Evolutionary conservation across 768 basidiomycete genomes (phyloP).

Genomic region (Lactarius deliciosus): DNA sequence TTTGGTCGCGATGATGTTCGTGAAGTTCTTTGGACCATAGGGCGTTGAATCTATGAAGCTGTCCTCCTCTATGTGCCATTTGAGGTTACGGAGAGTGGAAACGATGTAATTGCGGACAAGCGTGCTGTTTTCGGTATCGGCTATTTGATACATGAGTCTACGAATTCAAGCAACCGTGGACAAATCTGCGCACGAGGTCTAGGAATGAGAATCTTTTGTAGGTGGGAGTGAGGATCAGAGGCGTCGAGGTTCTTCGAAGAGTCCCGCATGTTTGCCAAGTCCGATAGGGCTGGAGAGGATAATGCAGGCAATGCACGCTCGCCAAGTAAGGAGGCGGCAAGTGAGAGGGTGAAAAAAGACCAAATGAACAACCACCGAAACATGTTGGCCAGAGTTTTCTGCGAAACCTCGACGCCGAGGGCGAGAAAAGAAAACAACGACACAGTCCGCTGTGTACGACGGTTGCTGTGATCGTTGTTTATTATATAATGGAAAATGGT

Average conservation of each 20-base stretch:
- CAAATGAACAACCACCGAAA: constrained; percentile 7
- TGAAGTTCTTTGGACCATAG: constrained; percentile 73
- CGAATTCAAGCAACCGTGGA: constrained; percentile 20
- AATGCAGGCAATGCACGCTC: constrained; percentile 44
- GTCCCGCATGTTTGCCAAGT: constrained; percentile 57
- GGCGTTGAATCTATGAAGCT: constrained; percentile 79
- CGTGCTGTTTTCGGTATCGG: constrained; percentile 75
- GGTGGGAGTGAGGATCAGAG: constrained; percentile 61
- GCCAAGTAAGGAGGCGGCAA: constrained; percentile 37
- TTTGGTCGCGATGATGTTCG: constrained; percentile 94
- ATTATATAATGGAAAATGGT: constrained; percentile 6
- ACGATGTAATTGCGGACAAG: constrained; percentile 79
- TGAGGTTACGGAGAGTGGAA: constrained; percentile 62
- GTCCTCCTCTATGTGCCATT: constrained; percentile 90
- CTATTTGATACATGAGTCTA: constrained; percentile 36
- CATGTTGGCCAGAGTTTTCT: constrained; percentile 1
- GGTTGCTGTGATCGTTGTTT: too few relatives aligned
- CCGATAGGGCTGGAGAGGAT: constrained; percentile 49
- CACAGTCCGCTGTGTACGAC: too few relatives aligned
- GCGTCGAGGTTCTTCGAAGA: constrained; percentile 69
- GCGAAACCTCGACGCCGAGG: neutral
- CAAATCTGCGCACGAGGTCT: constrained; percentile 57
- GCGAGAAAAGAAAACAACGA: neutral
- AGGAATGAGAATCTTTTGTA: constrained; percentile 86
- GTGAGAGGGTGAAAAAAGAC: constrained; percentile 28